A percentile compares a stretch with the other conserved stretches of the same genome.
Evolutionary conservation across 148 eudicot species (phyloP).

Genomic region (Linanthus parryae): DNA sequence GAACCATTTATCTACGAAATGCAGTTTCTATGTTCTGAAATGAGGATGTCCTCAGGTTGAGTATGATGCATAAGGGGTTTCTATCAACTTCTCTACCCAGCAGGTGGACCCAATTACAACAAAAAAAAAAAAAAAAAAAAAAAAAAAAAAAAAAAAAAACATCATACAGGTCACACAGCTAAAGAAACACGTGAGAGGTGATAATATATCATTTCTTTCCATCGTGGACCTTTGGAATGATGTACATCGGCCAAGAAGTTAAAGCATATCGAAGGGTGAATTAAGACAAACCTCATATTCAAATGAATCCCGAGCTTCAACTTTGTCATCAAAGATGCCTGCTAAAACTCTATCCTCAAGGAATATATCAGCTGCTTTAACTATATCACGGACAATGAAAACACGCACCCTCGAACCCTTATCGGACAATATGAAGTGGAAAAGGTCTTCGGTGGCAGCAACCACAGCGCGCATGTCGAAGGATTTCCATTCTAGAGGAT

Average conservation of each 20-base stretch:
- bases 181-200: too few relatives aligned
- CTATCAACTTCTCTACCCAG: too few relatives aligned
- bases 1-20: too few relatives aligned
- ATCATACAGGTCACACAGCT: too few relatives aligned
- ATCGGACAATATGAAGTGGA: constrained; percentile 65
- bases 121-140: too few relatives aligned
- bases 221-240: background rate
- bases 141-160: too few relatives aligned
- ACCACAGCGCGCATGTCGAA: constrained; percentile 82
- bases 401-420: constrained; percentile 82
- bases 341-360: constrained; percentile 47
- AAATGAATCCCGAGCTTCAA: constrained; percentile 16
- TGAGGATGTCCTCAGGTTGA: too few relatives aligned
- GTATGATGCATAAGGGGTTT: too few relatives aligned
- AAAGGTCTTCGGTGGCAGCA: constrained; percentile 89
- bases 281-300: constrained; percentile 57
- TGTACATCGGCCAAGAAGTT: background rate
- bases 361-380: constrained; percentile 67
- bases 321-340: constrained; percentile 24
- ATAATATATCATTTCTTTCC: too few relatives aligned
- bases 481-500: constrained; percentile 67
- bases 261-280: background rate
- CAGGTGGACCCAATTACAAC: too few relatives aligned
- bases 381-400: constrained; percentile 67
- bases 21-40: too few relatives aligned